These are phyloP conservation scores for Eutypa lata DNA, from an alignment of 2,329 filamentous ascomycete species.

Conservation along the genomic window DNA sequence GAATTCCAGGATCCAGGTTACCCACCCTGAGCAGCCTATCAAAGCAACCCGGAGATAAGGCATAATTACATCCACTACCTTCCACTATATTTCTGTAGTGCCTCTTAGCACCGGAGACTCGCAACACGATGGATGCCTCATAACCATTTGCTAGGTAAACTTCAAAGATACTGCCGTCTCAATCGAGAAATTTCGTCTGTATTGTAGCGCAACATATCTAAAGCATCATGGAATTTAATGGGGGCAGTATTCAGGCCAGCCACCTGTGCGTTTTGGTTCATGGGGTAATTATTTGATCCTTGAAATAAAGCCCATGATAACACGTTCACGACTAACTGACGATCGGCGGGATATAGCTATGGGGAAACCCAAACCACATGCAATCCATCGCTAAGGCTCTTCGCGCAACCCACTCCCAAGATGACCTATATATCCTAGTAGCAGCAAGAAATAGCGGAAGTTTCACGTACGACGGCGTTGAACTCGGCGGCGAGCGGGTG, in stretches of 20 bases:
- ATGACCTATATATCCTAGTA: constrained; percentile 67
- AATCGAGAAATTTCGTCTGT: not conserved
- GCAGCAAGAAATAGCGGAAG: constrained; percentile 71
- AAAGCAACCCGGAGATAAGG: not conserved
- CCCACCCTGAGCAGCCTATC: not conserved
- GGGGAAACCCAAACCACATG: constrained; percentile 77
- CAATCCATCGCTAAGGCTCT: constrained; percentile 64
- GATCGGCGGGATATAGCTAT: constrained; percentile 47
- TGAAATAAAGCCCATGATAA: not conserved
- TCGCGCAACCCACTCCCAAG: constrained; percentile 56
- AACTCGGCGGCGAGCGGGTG: constrained; percentile 64
- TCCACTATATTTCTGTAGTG: not conserved
- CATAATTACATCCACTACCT: too few relatives aligned
- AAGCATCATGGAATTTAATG: constrained; percentile 43
- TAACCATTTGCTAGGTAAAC: too few relatives aligned
- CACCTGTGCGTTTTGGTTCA: constrained; percentile 78
- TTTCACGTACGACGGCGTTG: constrained; percentile 69
- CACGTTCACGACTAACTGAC: constrained; percentile 15
- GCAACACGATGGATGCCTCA: not conserved
- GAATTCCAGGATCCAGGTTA: not conserved
- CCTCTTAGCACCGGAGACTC: not conserved
- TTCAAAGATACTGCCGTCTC: not conserved
- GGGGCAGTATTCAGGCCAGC: constrained; percentile 53
- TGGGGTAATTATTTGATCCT: constrained; percentile 51
- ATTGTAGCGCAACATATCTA: not conserved